Base-by-base conservation (phyloP, 345 rosid species). In the Syzygium aromaticum region DNA sequence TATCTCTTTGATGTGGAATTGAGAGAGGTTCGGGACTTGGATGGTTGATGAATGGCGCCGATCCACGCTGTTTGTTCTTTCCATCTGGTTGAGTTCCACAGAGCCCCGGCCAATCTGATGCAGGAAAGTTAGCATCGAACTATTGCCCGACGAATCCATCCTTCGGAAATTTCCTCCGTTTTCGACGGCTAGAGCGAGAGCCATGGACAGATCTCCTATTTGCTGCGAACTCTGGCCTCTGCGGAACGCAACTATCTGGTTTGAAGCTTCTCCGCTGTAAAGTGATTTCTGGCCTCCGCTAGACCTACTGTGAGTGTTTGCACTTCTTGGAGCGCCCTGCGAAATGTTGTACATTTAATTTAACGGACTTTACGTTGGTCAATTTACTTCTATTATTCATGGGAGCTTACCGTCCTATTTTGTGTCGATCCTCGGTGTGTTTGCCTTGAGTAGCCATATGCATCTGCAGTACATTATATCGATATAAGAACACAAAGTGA, bases 1-100 rank as follows among this genome's bases (percentile, higher is more conserved):
- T 83, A 98, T 93, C 88, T 96, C 98, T 90, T 93, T 91, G 80
- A 98, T 89, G 77, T 95, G 97, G 87, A 95, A 90, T 85, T 94
- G 93, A 52, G 96, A 93, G 87, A 98, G 84, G 25, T 93, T 86
- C 52, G 95, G 94, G 85, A 90, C 88, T 51, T 85, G 91, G 87
- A 95, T 85, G 25, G 90, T 90, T 52, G 94, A 90, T 33, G 91
- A 56, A 77, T 87, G 92, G 25, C 84, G 88, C 11, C 78, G 28
- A 33, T 73, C 80, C 80, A 73, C 38, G 77, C 53, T 87, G 86
- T 83, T 91, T 92, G 89, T 91, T 90, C 92, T 92, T 82, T 89
- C 94, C 91, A 86, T 87, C 89, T 89, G 92, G 80, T 87, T 88
- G 38, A 86, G 86, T 51, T 88, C 95, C 87, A 90, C 61, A 52